Conservation (phyloP, 2,329 filamentous ascomycete genomes). For the Colletotrichum sp. region DNA sequence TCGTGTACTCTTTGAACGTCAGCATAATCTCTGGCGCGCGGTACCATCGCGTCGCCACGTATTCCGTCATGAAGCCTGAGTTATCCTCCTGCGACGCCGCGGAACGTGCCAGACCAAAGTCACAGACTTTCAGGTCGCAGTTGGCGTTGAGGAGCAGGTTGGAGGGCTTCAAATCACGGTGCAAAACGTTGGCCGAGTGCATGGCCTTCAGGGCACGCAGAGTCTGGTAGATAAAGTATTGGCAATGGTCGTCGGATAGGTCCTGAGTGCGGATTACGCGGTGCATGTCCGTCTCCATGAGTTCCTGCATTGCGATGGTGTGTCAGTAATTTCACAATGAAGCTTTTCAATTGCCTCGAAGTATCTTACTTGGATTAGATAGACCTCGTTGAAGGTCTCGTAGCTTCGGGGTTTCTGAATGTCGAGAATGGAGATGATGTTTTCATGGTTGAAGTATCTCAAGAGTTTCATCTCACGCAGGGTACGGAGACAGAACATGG, state of each 20-base stretch:
- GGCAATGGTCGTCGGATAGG: conserved; percentile 97
- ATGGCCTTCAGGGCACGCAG: conserved; percentile 97
- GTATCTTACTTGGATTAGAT: conserved; percentile 85
- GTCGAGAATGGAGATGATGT: conserved; percentile 99
- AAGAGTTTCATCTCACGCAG: conserved; percentile 99
- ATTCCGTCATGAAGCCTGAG: conserved; percentile 99
- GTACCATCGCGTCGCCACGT: conserved; percentile 98
- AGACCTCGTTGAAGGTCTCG: conserved; percentile 96
- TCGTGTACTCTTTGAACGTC: conserved; percentile 99
- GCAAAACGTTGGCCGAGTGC: conserved; percentile 98
- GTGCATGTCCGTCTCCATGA: conserved; percentile 99
- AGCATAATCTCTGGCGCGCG: conserved; percentile 99
- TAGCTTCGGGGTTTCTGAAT: conserved; percentile 98
- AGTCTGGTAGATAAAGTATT: conserved; percentile 99
- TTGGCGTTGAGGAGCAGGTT: conserved; percentile 98
- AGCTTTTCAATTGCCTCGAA: not conserved
- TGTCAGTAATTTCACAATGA: conserved; percentile 20
- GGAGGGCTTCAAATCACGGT: conserved; percentile 96
- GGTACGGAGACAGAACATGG: conserved; percentile 97
- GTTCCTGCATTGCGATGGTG: conserved; percentile 62
- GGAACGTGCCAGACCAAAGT: conserved; percentile 94
- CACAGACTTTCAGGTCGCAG: conserved; percentile 98
- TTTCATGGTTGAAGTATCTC: conserved; percentile 99
- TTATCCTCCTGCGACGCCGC: conserved; percentile 98
- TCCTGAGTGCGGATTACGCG: conserved; percentile 98